phyloP scores from a whole-genome alignment of 1,139 yeast genomes.

The Hansenula anomala region DNA sequence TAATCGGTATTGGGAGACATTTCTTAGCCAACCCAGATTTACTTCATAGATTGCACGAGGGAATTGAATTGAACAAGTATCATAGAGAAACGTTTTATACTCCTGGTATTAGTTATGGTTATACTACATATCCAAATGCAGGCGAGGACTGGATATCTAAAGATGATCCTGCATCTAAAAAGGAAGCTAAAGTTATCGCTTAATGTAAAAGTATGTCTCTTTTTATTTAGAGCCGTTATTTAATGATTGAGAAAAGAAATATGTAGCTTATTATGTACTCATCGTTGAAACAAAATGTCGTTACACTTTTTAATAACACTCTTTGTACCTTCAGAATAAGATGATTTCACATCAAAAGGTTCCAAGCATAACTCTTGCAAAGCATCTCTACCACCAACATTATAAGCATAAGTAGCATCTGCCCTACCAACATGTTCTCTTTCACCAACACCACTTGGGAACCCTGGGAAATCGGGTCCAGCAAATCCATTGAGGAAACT shows the following conservation, averaged over 20 bases:
- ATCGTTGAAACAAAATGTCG: neutral
- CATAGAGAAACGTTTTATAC: slow-evolving; percentile 34
- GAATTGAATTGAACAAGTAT: slow-evolving; percentile 34
- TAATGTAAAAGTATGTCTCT: neutral
- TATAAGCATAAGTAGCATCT: neutral
- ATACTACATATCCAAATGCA: slow-evolving; percentile 21
- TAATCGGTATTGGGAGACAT: slow-evolving; percentile 40
- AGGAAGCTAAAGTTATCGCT: neutral
- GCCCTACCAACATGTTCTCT: slow-evolving; percentile 8
- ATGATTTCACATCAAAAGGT: slow-evolving; percentile 2
- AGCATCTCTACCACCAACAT: slow-evolving; percentile 4
- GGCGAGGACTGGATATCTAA: neutral
- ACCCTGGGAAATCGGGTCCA: slow-evolving; percentile 34
- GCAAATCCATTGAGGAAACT: slow-evolving; percentile 24
- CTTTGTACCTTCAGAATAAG: neutral
- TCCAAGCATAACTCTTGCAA: slow-evolving; percentile 3
- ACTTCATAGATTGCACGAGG: slow-evolving; percentile 34
- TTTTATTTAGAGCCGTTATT: no score
- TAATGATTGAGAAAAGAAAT: no score
- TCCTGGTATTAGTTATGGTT: slow-evolving; percentile 21
- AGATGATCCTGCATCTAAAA: neutral
- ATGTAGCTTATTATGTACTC: no score
- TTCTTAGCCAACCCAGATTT: slow-evolving; percentile 45
- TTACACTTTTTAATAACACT: slow-evolving; percentile 1
- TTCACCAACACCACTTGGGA: slow-evolving; percentile 23